Evolutionary conservation across 129 eudicot species (phyloP).

Genomic region (Artemisia argyi): DNA sequence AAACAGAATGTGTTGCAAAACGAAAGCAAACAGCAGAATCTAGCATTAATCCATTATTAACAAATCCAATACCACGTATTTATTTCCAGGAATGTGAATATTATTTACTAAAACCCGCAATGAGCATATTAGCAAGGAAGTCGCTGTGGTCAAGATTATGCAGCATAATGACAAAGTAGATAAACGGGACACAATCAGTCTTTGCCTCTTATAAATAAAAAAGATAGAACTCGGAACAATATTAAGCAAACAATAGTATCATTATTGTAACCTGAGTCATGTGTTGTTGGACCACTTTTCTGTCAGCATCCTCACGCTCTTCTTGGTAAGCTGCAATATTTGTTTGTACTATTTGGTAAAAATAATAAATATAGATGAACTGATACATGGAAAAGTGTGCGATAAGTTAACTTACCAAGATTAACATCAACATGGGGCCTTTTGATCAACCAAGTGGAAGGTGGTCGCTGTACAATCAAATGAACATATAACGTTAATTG

Average conservation of each 20-base stretch:
- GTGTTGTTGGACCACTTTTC: constrained; percentile 59
- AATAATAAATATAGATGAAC: no score
- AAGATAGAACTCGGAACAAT: not conserved
- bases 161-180: not conserved
- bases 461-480: no score
- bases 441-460: no score
- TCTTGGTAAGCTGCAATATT: constrained; percentile 57
- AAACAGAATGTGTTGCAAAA: no score
- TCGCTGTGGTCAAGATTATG: not conserved
- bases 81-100: not conserved
- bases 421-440: no score
- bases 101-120: not conserved
- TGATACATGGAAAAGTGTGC: no score
- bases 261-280: constrained; percentile 53
- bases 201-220: not conserved
- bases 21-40: no score
- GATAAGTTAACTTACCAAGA: no score
- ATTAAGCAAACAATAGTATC: not conserved
- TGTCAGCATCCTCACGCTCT: constrained; percentile 71
- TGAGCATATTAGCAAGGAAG: not conserved
- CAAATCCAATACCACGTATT: not conserved
- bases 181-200: not conserved
- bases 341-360: no score
- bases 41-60: no score
- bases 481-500: no score